These are phyloP conservation scores for Aristolochia fimbriata DNA, from an alignment of 164 flowering plant species.

Conservation along the genomic window DNA sequence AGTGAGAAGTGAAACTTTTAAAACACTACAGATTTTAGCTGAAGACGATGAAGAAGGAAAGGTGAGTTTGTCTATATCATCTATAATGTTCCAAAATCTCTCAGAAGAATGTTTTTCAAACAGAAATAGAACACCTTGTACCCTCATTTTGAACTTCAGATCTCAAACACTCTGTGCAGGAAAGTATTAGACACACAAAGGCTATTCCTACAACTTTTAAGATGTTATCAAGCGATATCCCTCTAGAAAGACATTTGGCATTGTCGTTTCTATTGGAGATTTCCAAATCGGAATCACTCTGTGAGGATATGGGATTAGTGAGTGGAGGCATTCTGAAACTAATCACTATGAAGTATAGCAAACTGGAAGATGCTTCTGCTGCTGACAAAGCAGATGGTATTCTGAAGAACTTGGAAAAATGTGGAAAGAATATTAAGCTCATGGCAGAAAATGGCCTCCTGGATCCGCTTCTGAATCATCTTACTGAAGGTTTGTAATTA, in stretches of 20 bases:
- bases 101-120: not conserved
- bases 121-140: too few species aligned
- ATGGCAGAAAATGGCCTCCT: slow-evolving; percentile 78
- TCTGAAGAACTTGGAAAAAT: slow-evolving; percentile 48
- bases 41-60: slow-evolving; percentile 41
- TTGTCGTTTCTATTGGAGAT: slow-evolving; percentile 49
- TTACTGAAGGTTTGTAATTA: slow-evolving; percentile 39
- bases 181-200: slow-evolving; percentile 26
- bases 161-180: slow-evolving; percentile 24
- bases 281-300: slow-evolving; percentile 31
- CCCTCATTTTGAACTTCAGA: too few species aligned
- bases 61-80: slow-evolving; percentile 17
- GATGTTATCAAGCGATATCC: slow-evolving; percentile 42
- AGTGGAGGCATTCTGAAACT: slow-evolving; percentile 62
- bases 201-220: slow-evolving; percentile 29
- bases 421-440: slow-evolving; percentile 44
- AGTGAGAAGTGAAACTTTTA: slow-evolving; percentile 40
- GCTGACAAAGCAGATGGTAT: slow-evolving; percentile 44
- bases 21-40: slow-evolving; percentile 31
- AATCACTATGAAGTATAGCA: slow-evolving; percentile 40
- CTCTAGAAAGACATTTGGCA: slow-evolving; percentile 34
- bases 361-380: slow-evolving; percentile 32
- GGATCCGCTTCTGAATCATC: slow-evolving; percentile 61
- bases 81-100: not conserved
- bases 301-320: slow-evolving; percentile 38